Evolutionary conservation across 2,329 filamentous ascomycete genomes (phyloP), one percentile per base, ranked within the genome.

Genomic region (Penicillium sp.): DNA sequence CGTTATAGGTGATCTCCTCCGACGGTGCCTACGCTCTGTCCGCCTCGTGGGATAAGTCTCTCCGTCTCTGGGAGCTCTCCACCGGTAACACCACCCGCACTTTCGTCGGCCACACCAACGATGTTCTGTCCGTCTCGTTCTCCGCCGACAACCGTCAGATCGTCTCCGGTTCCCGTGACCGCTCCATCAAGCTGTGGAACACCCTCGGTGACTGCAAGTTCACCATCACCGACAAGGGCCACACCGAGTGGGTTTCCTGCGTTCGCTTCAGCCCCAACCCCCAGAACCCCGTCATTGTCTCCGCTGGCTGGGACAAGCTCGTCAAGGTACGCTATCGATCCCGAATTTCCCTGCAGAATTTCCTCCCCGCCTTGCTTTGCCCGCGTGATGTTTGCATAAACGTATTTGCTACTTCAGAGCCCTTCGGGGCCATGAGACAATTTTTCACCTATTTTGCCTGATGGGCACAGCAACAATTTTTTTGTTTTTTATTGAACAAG

Each of bases 371-470:
- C 44, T 39, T 57, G 54, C 50, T 57, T 19, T 57, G 49, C 77
- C 82, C 82, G 86, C 78, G 94, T 92, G 93, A 97, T 97, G 93
- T 85, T 89, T 89, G 85, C 87, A 89, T 86, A 76, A 82, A 92
- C 91, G 92, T 97, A 97, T 97, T 97, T 97, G 94, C 94, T 97
- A 97, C 94, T 99, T 97, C 93, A 97, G 94, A 99, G 92, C 91
- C 86, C 74, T 82, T 79, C 79, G 78, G 49, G 86, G 92, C 91
- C 80, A 96, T 97, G 94, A 99, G 93, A 99, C 91, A 87, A 95
- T 83, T 82, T 85, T 86, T 89, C 89, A 93, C 92, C 90, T 82
- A 84, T 68, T 57, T 55, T 73, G 72, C 72, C 73, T 76, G 75
- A 76, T 75, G 72, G 69, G 76, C 67, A 60, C 39, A 44, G 52